Percentiles rank a stretch among this genome's conserved stretches.
phyloP scores from a whole-genome alignment of 352 stramenopile genomes.

The Pythium apleroticum region DNA sequence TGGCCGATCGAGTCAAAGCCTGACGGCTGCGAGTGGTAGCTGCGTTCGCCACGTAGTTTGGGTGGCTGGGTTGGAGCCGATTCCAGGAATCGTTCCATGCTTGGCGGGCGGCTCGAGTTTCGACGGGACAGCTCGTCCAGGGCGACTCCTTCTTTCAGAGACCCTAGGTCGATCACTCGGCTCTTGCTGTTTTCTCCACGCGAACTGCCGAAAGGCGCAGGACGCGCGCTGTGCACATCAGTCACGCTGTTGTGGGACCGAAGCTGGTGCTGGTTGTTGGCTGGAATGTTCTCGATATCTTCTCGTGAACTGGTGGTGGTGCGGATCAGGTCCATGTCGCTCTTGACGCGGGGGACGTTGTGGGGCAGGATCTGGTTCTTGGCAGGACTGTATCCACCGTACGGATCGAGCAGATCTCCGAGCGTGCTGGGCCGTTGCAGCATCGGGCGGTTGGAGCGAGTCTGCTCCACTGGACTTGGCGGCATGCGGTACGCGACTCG shows the following conservation, averaged over 20 bases:
- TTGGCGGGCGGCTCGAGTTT: conserved; percentile 6
- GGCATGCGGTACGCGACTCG: conserved; percentile 25
- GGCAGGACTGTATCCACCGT: conserved; percentile 19
- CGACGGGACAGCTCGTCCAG: conserved; percentile 5
- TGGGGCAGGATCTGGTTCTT: conserved; percentile 14
- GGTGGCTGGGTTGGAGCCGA: neutral
- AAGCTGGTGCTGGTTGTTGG: conserved; percentile 10
- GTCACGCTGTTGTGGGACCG: neutral
- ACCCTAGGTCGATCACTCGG: conserved; percentile 1
- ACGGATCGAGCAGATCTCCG: conserved; percentile 20
- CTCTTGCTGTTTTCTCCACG: conserved; percentile 2
- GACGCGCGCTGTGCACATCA: neutral
- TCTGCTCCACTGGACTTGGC: conserved; percentile 16
- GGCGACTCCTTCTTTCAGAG: conserved; percentile 6
- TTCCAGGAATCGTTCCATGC: conserved; percentile 22
- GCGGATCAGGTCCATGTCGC: conserved; percentile 20
- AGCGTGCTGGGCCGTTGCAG: conserved; percentile 22
- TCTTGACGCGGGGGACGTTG: conserved; percentile 18
- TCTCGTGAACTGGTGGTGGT: neutral
- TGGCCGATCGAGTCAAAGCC: conserved; percentile 1
- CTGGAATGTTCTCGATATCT: conserved; percentile 10
- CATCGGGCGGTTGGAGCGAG: conserved; percentile 12
- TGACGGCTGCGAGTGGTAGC: conserved; percentile 10
- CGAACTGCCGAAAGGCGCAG: neutral
- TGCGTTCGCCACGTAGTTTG: neutral